These are phyloP conservation scores for Alternaria infectoria DNA, from an alignment of 2,329 filamentous ascomycete genomes.

Conservation along the genomic window DNA sequence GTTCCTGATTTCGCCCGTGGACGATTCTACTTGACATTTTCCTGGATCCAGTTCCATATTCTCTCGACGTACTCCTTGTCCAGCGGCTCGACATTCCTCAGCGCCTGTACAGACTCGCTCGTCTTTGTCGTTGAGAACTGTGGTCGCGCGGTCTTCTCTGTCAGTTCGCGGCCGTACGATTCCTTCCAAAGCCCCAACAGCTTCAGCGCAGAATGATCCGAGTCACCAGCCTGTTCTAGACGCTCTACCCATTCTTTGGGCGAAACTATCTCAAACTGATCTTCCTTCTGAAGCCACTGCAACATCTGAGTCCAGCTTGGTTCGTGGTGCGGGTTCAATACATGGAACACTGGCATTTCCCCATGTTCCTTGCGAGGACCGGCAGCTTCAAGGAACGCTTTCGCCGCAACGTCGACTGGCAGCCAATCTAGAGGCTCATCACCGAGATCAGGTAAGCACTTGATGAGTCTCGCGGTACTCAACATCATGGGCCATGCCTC, in stretches of 20 bases:
- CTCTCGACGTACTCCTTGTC: slow-evolving; percentile 52
- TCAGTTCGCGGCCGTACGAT: slow-evolving; percentile 42
- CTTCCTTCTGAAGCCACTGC: slow-evolving; percentile 50
- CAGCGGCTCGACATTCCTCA: slow-evolving; percentile 49
- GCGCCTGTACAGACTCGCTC: slow-evolving; percentile 39
- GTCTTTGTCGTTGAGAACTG: slow-evolving; percentile 48
- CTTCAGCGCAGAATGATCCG: slow-evolving; percentile 54
- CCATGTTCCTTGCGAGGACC: slow-evolving; percentile 9
- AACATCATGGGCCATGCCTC: slow-evolving; percentile 48
- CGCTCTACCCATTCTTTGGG: slow-evolving; percentile 52
- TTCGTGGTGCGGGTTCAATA: slow-evolving; percentile 55
- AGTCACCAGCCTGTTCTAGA: slow-evolving; percentile 43
- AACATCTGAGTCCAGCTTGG: slow-evolving; percentile 57
- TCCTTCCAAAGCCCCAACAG: slow-evolving; percentile 60
- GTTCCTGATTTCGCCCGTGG: not conserved
- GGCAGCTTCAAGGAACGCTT: slow-evolving; percentile 55
- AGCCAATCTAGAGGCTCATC: slow-evolving; percentile 42
- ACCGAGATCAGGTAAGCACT: slow-evolving; percentile 37
- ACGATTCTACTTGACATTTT: slow-evolving; percentile 21
- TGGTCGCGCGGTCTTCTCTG: slow-evolving; percentile 5
- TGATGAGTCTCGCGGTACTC: slow-evolving; percentile 37
- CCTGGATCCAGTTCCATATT: slow-evolving; percentile 51
- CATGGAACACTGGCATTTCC: slow-evolving; percentile 52
- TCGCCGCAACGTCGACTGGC: slow-evolving; percentile 50
- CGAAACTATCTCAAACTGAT: slow-evolving; percentile 50